Conservation (phyloP, 225 moss, liverwort and hornwort genomes). For the Polytrichum commune region DNA sequence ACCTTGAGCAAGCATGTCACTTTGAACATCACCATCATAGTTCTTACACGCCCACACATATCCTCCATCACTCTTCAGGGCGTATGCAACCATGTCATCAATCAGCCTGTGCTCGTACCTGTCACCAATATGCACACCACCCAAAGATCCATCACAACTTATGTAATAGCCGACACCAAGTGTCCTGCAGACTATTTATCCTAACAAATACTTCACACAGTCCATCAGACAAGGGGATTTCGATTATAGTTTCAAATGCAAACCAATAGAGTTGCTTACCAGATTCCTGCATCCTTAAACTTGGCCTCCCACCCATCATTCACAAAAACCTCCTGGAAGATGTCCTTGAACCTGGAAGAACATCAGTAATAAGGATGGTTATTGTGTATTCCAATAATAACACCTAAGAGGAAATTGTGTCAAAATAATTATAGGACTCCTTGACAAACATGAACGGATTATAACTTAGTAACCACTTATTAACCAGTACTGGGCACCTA, state of each 20-base stretch:
- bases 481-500: too few relatives aligned
- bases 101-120: constrained; percentile 94
- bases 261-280: constrained; percentile 27
- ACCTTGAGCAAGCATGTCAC: constrained; percentile 99
- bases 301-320: constrained; percentile 57
- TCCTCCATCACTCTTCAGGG: constrained; percentile 82
- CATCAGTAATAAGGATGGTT: not conserved
- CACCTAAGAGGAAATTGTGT: not conserved
- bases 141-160: too few relatives aligned
- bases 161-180: too few relatives aligned
- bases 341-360: constrained; percentile 76
- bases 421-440: too few relatives aligned
- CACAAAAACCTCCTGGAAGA: constrained; percentile 79
- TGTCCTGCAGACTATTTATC: too few relatives aligned
- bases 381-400: not conserved
- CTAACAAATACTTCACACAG: too few relatives aligned
- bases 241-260: not conserved
- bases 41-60: constrained; percentile 99
- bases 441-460: too few relatives aligned
- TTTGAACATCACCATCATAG: constrained; percentile 98
- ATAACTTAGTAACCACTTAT: too few relatives aligned
- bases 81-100: constrained; percentile 96
- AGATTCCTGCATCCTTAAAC: constrained; percentile 80
- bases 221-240: too few relatives aligned
- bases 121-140: not conserved